These are phyloP conservation scores for Geosmithia morbida DNA, from an alignment of 2,329 filamentous ascomycete genomes.

Conservation along the genomic window DNA sequence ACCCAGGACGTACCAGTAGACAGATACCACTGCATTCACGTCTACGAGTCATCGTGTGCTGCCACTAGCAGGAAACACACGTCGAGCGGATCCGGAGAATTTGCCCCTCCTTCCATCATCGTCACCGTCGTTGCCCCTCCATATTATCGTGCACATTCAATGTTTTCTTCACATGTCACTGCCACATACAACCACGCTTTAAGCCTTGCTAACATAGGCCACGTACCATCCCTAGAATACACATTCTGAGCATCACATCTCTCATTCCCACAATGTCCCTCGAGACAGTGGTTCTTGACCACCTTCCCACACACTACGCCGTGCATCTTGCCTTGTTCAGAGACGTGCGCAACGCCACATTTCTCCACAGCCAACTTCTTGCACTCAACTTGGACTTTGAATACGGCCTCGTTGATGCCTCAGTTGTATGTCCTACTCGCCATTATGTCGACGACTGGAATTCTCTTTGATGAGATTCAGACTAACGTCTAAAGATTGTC, in stretches of 20 bases:
- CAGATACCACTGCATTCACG: too few species aligned
- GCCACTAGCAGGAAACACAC: too few species aligned
- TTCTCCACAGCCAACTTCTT: conserved; percentile 73
- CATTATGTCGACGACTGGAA: neutral
- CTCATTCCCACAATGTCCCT: conserved; percentile 27
- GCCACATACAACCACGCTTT: too few species aligned
- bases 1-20: too few species aligned
- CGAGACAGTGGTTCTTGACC: conserved; percentile 58
- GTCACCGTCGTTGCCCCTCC: neutral
- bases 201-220: too few species aligned
- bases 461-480: neutral
- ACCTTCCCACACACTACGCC: conserved; percentile 52
- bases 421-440: conserved; percentile 37
- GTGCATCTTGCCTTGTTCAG: conserved; percentile 65
- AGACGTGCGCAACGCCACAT: conserved; percentile 61
- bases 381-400: conserved; percentile 73
- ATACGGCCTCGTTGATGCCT: conserved; percentile 86
- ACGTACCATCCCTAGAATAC: neutral
- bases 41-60: too few species aligned
- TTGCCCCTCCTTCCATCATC: neutral
- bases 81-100: too few species aligned
- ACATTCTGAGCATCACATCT: neutral
- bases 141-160: too few species aligned
- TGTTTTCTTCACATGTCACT: too few species aligned
- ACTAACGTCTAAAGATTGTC: conserved; percentile 36